Base-by-base conservation (phyloP, 2,329 filamentous ascomycete species). In the Camillea tinctor region DNA sequence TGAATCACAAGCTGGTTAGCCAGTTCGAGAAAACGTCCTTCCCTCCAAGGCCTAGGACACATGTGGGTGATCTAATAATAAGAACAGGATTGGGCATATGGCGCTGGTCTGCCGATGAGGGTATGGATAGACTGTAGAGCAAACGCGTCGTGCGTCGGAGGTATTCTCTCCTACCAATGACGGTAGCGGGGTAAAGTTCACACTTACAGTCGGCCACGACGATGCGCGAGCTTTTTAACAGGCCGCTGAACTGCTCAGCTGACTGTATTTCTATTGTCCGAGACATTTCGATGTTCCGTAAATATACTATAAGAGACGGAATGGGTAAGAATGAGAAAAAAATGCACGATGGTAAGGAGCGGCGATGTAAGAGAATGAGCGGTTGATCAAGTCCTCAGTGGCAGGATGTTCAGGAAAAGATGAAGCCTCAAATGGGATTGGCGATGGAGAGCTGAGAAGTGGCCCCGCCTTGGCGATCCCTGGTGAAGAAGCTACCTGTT, bases 201-300 rank as follows among this genome's bases (percentile, higher is more conserved):
- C 62, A 82, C 91, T 84, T 81, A 96, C 93, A 97, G 78, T 97
- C 91, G 71, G 89, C 88, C 57, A 98, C 88, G 50, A 98, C 91
- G 61, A 97, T 86, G 66, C 85, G 86, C 36, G 91, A 93, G 58
- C 84, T 86, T 63, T 84, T 84, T 63, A 97, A 82, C 62, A 95
- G 77, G 30, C 79, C 77, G 68, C 81, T 83, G 70, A 96, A 89
- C 72, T 94, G 87, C 69, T 80, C 79, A 22, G 77, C 72, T 1
- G 85, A 87, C 64, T 77, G 75, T 63, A 88, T 85, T 55, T 78
- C 71, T 59, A 79, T 62, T 15, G 72, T 64, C 66, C 79, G 77
- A 60, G 83, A 84, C 71, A 76, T 74, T 57, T 77, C 76, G 56
- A 15, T 54, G 19, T n/a, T 23, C 49, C 22, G 49, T 4, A 19